phyloP scores from a whole-genome alignment of 2,329 filamentous ascomycete species.

The Zymoseptoria pseudotritici region DNA sequence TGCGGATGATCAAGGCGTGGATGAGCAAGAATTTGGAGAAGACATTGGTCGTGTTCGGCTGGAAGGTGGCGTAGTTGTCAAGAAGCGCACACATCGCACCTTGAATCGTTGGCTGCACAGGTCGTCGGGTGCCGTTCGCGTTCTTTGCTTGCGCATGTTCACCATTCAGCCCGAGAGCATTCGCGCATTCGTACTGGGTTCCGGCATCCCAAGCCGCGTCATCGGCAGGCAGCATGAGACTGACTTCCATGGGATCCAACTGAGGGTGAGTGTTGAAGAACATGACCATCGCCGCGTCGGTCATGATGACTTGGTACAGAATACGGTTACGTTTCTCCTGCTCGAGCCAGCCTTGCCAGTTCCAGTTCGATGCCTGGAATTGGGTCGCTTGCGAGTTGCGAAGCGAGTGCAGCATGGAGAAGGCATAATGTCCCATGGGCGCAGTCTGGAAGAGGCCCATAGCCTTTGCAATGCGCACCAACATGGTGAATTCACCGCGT shows the following conservation, averaged over 20 bases:
- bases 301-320: constrained; percentile 58
- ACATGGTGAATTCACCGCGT: constrained; percentile 50
- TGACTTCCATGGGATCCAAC: constrained; percentile 58
- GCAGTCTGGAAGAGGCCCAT: constrained; percentile 51
- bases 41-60: constrained; percentile 60
- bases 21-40: constrained; percentile 69
- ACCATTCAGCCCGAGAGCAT: constrained; percentile 58
- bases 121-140: constrained; percentile 53
- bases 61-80: constrained; percentile 51
- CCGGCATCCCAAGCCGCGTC: constrained; percentile 67
- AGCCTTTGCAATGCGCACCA: constrained; percentile 52
- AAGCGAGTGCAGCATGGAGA: constrained; percentile 56
- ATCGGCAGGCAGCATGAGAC: constrained; percentile 62
- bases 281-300: constrained; percentile 58
- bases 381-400: constrained; percentile 39
- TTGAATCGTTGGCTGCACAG: constrained; percentile 58
- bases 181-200: constrained; percentile 52
- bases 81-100: constrained; percentile 56
- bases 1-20: constrained; percentile 58
- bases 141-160: constrained; percentile 51
- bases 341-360: constrained; percentile 61
- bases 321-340: constrained; percentile 62
- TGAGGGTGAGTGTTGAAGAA: constrained; percentile 63
- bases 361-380: constrained; percentile 48
- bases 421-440: constrained; percentile 39